These are phyloP conservation scores for Apiospora kogelbergensis DNA, from an alignment of 2,329 filamentous ascomycete species.

Conservation along the genomic window DNA sequence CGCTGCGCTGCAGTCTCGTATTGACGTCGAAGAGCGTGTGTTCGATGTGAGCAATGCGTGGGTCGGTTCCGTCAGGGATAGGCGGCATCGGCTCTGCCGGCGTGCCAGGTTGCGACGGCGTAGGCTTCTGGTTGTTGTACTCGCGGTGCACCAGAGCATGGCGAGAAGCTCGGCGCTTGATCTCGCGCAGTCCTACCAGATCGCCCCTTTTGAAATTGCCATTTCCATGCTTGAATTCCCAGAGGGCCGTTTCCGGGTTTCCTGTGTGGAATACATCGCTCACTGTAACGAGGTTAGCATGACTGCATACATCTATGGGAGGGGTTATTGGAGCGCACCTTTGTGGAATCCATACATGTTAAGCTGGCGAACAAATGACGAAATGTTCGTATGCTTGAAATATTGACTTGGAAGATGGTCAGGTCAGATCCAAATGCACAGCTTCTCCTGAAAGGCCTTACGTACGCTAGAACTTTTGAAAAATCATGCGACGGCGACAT, in stretches of 20 bases:
- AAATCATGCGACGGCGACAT: constrained; percentile 98
- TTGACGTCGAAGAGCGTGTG: constrained; percentile 81
- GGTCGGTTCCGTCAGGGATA: constrained; percentile 73
- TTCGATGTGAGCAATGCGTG: constrained; percentile 73
- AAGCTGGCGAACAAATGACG: constrained; percentile 10
- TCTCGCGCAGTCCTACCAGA: constrained; percentile 85
- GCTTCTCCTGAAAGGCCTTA: constrained; percentile 18
- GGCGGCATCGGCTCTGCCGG: constrained; percentile 76
- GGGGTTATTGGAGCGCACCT: constrained; percentile 54
- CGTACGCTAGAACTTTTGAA: constrained; percentile 92
- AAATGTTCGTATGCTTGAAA: constrained; percentile 76
- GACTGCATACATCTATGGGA: constrained; percentile 10
- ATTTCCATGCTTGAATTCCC: constrained; percentile 98
- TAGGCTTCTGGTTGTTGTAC: constrained; percentile 76
- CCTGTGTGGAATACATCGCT: constrained; percentile 98
- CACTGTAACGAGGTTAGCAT: constrained; percentile 54
- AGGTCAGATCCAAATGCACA: constrained; percentile 16
- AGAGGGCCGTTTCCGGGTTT: constrained; percentile 87
- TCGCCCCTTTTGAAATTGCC: constrained; percentile 97
- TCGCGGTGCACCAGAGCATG: constrained; percentile 93
- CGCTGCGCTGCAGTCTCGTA: constrained; percentile 72
- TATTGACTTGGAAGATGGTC: constrained; percentile 69
- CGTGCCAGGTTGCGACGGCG: constrained; percentile 77
- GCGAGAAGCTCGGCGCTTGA: constrained; percentile 89
- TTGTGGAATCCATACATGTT: constrained; percentile 88